These are phyloP conservation scores for Iodosphaeria phyllophila DNA, from an alignment of 2,329 filamentous ascomycete species.

Conservation along the genomic window DNA sequence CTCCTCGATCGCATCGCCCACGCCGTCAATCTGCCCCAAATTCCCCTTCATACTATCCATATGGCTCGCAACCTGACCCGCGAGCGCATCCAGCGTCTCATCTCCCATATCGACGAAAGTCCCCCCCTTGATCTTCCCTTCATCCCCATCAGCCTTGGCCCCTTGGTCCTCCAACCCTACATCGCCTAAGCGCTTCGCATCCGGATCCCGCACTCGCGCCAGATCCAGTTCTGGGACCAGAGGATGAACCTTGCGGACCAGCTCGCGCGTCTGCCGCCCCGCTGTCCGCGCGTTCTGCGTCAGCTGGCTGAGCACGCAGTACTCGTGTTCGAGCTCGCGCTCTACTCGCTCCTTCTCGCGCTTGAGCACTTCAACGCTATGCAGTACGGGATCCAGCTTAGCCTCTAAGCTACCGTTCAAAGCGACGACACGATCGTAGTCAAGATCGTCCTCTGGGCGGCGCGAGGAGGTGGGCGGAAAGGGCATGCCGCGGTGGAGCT, in stretches of 20 bases:
- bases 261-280: slow-evolving; percentile 28
- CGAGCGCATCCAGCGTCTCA: slow-evolving; percentile 24
- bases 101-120: slow-evolving; percentile 14
- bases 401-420: slow-evolving; percentile 35
- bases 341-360: slow-evolving; percentile 39
- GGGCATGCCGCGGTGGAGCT: slow-evolving; percentile 40
- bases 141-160: too few relatives aligned
- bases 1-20: slow-evolving; percentile 27
- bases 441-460: slow-evolving; percentile 39
- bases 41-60: slow-evolving; percentile 37
- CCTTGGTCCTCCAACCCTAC: slow-evolving; percentile 5
- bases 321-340: slow-evolving; percentile 34
- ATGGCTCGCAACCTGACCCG: slow-evolving; percentile 30
- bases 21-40: slow-evolving; percentile 31
- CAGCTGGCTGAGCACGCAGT: slow-evolving; percentile 27
- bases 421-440: slow-evolving; percentile 46
- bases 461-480: slow-evolving; percentile 37
- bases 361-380: slow-evolving; percentile 41
- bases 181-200: slow-evolving; percentile 5
- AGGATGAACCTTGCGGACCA: slow-evolving; percentile 27
- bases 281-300: slow-evolving; percentile 38
- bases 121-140: too few relatives aligned
- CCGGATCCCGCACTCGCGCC: slow-evolving; percentile 2
- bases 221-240: slow-evolving; percentile 22
- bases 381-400: slow-evolving; percentile 41